These are phyloP conservation scores for Sphaerostilbella broomeana DNA, from an alignment of 2,329 filamentous ascomycete species.

Conservation along the genomic window DNA sequence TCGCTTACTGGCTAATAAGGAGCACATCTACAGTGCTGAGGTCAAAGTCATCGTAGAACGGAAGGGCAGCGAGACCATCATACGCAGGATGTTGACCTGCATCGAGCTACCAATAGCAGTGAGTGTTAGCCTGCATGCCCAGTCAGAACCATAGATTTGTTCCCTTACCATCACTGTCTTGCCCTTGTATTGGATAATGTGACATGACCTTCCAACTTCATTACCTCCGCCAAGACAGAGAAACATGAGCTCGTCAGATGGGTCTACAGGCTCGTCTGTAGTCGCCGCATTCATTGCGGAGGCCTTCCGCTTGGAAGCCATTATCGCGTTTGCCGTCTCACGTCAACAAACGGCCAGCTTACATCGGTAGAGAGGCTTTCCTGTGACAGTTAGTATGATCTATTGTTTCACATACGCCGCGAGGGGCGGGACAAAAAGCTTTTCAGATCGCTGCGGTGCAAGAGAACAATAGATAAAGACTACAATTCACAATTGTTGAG, in stretches of 20 bases:
- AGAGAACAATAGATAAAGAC: neutral
- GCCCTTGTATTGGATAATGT: constrained; percentile 98
- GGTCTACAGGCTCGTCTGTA: constrained; percentile 82
- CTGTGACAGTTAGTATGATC: neutral
- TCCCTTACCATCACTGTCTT: constrained; percentile 89
- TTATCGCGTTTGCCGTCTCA: constrained; percentile 34
- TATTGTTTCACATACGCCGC: neutral
- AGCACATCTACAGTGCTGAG: constrained; percentile 95
- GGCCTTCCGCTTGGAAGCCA: constrained; percentile 93
- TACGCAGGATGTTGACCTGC: constrained; percentile 96
- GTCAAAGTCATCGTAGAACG: constrained; percentile 98
- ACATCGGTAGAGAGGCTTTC: constrained; percentile 3
- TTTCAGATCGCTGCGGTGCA: neutral
- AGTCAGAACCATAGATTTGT: neutral
- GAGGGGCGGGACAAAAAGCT: neutral
- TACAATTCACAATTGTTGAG: neutral
- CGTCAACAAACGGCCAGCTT: constrained; percentile 5
- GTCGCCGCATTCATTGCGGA: constrained; percentile 60
- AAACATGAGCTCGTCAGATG: constrained; percentile 90
- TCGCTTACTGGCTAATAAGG: constrained; percentile 94
- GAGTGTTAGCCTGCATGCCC: neutral
- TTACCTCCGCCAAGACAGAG: constrained; percentile 91
- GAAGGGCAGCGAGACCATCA: constrained; percentile 85
- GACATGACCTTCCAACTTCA: constrained; percentile 93
- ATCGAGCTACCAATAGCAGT: constrained; percentile 60